These are phyloP conservation scores for Cajanus cajan DNA, from an alignment of 306 rosid species.

Conservation along the genomic window DNA sequence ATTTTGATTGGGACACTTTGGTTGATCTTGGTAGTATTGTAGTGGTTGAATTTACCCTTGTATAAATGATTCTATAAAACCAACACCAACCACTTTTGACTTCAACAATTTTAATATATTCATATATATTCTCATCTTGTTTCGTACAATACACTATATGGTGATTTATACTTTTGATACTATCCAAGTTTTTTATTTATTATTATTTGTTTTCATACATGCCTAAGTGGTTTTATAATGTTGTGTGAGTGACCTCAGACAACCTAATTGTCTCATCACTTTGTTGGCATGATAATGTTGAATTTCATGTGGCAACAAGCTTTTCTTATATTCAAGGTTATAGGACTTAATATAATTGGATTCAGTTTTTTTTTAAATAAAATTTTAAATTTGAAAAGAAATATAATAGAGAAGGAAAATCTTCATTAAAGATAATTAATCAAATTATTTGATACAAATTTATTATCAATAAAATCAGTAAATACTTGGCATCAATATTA, in stretches of 20 bases:
- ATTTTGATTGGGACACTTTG: constrained; percentile 28
- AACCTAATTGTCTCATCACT: neutral
- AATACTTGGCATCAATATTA: too few relatives aligned
- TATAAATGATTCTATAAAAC: constrained; percentile 27
- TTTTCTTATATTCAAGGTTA: neutral
- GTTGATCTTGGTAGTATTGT: constrained; percentile 6
- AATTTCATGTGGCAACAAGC: neutral
- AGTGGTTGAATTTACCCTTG: constrained; percentile 20
- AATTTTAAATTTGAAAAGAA: too few relatives aligned
- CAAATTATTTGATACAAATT: too few relatives aligned
- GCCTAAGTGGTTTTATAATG: neutral
- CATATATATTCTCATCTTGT: neutral
- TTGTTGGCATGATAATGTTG: neutral
- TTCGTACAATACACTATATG: neutral
- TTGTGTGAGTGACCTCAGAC: neutral
- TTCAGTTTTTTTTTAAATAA: too few relatives aligned
- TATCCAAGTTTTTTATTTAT: neutral
- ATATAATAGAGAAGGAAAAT: too few relatives aligned
- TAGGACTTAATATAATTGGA: too few relatives aligned
- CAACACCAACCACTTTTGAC: constrained; percentile 35
- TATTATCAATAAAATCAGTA: too few relatives aligned
- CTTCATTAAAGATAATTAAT: too few relatives aligned
- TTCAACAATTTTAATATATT: neutral
- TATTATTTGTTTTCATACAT: neutral
- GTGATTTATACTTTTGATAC: neutral